Evolutionary conservation across 2,329 filamentous ascomycete species (phyloP).

Genomic region (Graphium sp.): DNA sequence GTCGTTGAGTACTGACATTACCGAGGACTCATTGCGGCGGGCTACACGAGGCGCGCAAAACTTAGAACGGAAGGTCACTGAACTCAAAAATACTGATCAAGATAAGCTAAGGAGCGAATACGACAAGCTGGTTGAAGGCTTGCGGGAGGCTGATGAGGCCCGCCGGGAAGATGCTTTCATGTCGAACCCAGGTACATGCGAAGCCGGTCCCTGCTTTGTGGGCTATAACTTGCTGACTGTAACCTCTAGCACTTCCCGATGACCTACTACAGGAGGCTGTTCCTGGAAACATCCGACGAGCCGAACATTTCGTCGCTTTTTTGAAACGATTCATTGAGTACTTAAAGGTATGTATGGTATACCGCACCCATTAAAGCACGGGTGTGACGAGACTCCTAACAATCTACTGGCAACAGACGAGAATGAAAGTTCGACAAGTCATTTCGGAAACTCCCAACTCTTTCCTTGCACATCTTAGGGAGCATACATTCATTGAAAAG

Average conservation of each 20-base stretch:
- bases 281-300: conserved; percentile 86
- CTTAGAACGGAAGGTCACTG: conserved; percentile 73
- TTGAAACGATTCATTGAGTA: conserved; percentile 96
- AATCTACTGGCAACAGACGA: conserved; percentile 35
- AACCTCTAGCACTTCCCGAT: conserved; percentile 71
- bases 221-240: conserved; percentile 8
- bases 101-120: conserved; percentile 93
- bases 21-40: conserved; percentile 82
- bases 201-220: background rate
- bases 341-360: conserved; percentile 40
- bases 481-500: conserved; percentile 93
- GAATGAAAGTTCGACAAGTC: conserved; percentile 96
- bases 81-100: conserved; percentile 93
- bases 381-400: background rate
- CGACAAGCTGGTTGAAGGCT: conserved; percentile 80
- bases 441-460: conserved; percentile 94
- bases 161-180: conserved; percentile 92
- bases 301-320: conserved; percentile 91
- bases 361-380: background rate
- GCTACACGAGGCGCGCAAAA: conserved; percentile 83
- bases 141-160: conserved; percentile 76
- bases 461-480: conserved; percentile 81
- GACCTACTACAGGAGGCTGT: conserved; percentile 92
- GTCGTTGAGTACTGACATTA: conserved; percentile 89
- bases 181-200: conserved; percentile 55